Evolutionary conservation across 73 alveolate species (phyloP), one percentile per base, ranked within the genome.

Genomic region (Uronychia binucleata): DNA sequence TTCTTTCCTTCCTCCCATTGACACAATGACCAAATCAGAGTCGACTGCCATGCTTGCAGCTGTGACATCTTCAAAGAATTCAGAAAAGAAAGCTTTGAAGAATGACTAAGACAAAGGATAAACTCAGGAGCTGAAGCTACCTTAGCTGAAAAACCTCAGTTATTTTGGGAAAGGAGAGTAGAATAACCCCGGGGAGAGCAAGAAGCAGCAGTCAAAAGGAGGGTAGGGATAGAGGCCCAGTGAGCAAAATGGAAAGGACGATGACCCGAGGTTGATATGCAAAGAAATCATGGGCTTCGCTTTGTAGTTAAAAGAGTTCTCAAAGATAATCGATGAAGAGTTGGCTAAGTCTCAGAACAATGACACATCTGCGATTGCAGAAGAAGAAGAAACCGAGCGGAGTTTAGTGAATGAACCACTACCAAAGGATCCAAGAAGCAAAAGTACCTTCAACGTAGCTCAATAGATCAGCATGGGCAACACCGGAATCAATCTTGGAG

Each of bases 71-170:
- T 46, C 5, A 19, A 46, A 46, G 19, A 46, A 46, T 46, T 46
- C 67, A 46, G 67, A 46, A 11, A 46, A 46, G 19, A 46, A 46
- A 46, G n/a, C 5, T 46, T 11, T 5, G n/a, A 46, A 46, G 19
- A 46, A 46, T 19, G 19, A 46, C 5, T 19, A 5, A 46, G 19
- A 46, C 5, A 19, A 46, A 46, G 67, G 19, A 11, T 46, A 5
- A 46, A 11, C 67, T 11, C 5, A 19, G 5, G 67, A 46, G n/a
- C 5, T 46, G n/a, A 46, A 46, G 67, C 67, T 46, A 5, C 67
- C 67, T 46, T 46, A 46, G 67, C 67, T 46, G 67, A 46, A 46
- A 46, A 46, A 46, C 67, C 67, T 46, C 67, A 46, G 67, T 46
- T 46, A 46, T 46, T 46, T 46, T 46, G 67, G 67, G 19, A 46